A percentile compares a stretch with the other conserved stretches of the same genome.
phyloP scores from a whole-genome alignment of 169 alveolate genomes.

The Cytauxzoon felis region DNA sequence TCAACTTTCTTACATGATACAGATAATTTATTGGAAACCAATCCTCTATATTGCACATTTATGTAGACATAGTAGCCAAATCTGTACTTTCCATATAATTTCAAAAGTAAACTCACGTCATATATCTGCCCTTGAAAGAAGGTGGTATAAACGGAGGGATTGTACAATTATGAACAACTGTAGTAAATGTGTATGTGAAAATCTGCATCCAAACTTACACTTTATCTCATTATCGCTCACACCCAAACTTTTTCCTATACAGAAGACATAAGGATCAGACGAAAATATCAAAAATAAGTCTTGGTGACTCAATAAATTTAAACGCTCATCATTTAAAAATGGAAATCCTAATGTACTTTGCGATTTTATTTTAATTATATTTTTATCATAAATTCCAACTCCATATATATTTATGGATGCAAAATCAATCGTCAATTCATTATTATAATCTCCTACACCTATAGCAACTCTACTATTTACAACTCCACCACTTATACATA shows the following conservation, averaged over 20 bases:
- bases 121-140: conserved; percentile 29
- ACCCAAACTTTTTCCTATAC: conserved; percentile 20
- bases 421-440: conserved; percentile 48
- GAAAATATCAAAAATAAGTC: conserved; percentile 26
- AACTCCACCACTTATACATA: not conserved
- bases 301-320: conserved; percentile 7
- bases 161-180: conserved; percentile 33
- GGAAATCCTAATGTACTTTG: conserved; percentile 39
- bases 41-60: conserved; percentile 33
- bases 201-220: conserved; percentile 24
- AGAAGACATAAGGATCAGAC: conserved; percentile 40
- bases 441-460: no score
- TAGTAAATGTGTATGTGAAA: not conserved
- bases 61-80: conserved; percentile 35
- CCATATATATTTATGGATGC: conserved; percentile 50
- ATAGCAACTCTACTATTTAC: no score
- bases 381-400: conserved; percentile 1
- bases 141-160: conserved; percentile 63
- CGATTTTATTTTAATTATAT: not conserved
- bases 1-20: conserved; percentile 21
- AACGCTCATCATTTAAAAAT: conserved; percentile 31
- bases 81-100: not conserved
- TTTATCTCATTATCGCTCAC: conserved; percentile 7
- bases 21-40: not conserved
- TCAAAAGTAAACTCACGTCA: conserved; percentile 30